Conservation (phyloP, 352 stramenopile species). For the Pythium brachiatum region DNA sequence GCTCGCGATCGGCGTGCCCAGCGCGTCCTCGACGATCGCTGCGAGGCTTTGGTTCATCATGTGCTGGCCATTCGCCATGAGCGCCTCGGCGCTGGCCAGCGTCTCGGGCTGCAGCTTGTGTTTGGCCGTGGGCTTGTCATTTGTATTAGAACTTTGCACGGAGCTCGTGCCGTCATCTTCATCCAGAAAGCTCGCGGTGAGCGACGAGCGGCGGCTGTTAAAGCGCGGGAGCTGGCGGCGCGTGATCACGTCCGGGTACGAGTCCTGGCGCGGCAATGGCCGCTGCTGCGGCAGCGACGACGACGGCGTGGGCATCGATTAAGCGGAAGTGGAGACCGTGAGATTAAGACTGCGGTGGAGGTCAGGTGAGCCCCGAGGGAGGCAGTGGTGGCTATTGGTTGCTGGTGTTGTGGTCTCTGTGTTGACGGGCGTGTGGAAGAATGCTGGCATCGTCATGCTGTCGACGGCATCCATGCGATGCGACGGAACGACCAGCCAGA, state of each 20-base stretch:
- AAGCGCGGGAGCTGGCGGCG: slow-evolving; percentile 30
- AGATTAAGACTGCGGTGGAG: no score
- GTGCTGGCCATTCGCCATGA: slow-evolving; percentile 43
- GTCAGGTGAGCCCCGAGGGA: no score
- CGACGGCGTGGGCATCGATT: neutral
- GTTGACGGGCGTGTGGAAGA: no score
- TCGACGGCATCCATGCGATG: no score
- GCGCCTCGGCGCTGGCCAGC: slow-evolving; percentile 39
- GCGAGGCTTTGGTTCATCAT: slow-evolving; percentile 53
- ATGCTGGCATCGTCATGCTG: no score
- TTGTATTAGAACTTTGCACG: slow-evolving; percentile 5
- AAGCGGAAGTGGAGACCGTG: slow-evolving; percentile 1
- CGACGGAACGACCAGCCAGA: no score
- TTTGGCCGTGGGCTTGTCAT: neutral
- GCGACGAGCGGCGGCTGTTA: slow-evolving; percentile 25
- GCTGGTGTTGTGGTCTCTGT: no score
- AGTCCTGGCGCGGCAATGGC: slow-evolving; percentile 5
- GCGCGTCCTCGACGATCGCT: slow-evolving; percentile 32
- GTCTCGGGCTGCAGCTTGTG: slow-evolving; percentile 26
- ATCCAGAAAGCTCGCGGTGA: slow-evolving; percentile 9
- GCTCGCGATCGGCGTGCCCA: slow-evolving; percentile 39
- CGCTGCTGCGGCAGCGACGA: slow-evolving; percentile 9
- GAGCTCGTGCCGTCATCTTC: slow-evolving; percentile 4
- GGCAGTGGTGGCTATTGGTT: neutral
- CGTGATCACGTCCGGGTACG: slow-evolving; percentile 19